Conservation (phyloP, 192 early-diverging fungal species). For the Coemansia sp. region DNA sequence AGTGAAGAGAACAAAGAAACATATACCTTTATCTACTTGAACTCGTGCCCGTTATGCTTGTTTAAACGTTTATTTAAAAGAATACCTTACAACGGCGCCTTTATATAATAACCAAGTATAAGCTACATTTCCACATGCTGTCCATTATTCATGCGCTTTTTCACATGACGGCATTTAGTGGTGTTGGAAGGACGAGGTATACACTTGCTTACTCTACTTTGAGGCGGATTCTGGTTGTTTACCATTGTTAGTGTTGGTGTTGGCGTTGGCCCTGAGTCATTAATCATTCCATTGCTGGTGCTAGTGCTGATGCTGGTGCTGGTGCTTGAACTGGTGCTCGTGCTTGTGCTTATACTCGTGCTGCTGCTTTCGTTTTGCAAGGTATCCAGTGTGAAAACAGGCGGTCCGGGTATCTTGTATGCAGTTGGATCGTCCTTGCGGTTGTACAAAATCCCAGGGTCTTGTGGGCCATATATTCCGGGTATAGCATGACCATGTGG, state of each 20-base stretch:
- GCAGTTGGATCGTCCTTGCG: constrained; percentile 5
- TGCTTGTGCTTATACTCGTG: no score
- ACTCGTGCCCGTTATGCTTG: not conserved
- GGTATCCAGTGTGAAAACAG: not conserved
- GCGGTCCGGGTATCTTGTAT: constrained; percentile 8
- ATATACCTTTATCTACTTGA: no score
- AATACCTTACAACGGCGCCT: not conserved
- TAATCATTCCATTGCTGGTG: no score
- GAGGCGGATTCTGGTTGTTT: not conserved
- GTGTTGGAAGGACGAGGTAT: not conserved
- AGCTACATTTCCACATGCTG: not conserved
- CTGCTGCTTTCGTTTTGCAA: not conserved
- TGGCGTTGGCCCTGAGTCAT: no score
- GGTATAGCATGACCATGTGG: constrained; percentile 11
- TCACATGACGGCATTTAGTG: not conserved
- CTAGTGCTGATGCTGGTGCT: no score
- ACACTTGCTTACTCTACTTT: not conserved
- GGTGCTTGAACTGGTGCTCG: no score
- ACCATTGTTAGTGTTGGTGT: not conserved
- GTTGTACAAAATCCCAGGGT: constrained; percentile 14
- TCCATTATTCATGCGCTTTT: not conserved
- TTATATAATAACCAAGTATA: no score
- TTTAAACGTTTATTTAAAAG: not conserved
- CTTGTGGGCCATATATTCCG: constrained; percentile 9
- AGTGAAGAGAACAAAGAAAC: not conserved